Evolutionary conservation across 176 grass and related monocot genomes (phyloP), one percentile per base, ranked within the genome.

Genomic region (Olyra latifolia): DNA sequence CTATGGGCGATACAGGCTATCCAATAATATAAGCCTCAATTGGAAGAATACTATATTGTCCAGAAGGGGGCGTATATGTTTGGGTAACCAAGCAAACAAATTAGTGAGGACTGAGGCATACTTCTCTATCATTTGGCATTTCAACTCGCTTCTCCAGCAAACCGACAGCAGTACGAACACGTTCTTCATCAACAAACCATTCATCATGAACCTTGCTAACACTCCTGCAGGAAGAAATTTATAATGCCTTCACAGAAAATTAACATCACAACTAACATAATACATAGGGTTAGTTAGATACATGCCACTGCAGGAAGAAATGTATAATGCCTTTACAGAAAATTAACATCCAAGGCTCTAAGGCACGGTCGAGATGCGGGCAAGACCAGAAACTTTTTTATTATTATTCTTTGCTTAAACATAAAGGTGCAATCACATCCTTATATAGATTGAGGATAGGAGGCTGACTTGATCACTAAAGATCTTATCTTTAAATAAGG

Each of bases 131-230:
- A 70, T 95, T 83, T 32, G 86, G 88, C 62, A 99, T 54, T 73
- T 88, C 93, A 30, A 44, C 69, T 27, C 44, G 66, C 61, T 90
- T 95, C 72, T 96, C 93, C 25, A 85, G 88, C 60, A 99, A 93
- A 75, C 97, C 97, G 55, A 93, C 84, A 61, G 81, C 85, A 76
- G 86, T 96, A 48, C 97, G 88, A 47, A 99, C 97, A 41, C 77
- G 82, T 57, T 95, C 97, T 89, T 99, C 97, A 89, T 99, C 88
- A 67, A 91, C 97, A 90, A 99, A 99, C 97, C 97, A 99, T 89
- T 95, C 93, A 32, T 99, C 97, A 64, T 99, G 97, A 62, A 99
- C 97, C 84, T 95, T 93, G 84, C 93, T 99, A 44, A 99, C 88
- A 69, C 97, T 99, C 97, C 97, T 99, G 88, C 23, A 60, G 65